Percentiles rank a stretch among this genome's conserved stretches.
Evolutionary conservation across 2,329 filamentous ascomycete species (phyloP).

Genomic region (Alternaria sp.): DNA sequence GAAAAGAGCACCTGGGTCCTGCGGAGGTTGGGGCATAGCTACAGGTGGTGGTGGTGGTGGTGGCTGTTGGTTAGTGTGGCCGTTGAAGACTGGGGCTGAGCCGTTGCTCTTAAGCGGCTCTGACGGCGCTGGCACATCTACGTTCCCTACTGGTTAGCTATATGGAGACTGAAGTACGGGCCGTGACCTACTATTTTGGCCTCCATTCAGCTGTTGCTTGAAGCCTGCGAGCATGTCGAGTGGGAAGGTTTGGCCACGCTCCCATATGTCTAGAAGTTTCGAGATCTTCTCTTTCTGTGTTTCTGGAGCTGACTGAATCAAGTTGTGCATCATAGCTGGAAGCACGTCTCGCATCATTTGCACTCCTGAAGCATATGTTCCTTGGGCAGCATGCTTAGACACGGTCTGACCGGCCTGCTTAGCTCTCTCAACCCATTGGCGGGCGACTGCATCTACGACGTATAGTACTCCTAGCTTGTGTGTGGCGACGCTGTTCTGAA

Average conservation of each 20-base stretch:
- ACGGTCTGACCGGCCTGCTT: slow-evolving; percentile 81
- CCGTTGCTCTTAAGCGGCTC: slow-evolving; percentile 40
- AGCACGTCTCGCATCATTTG: slow-evolving; percentile 96
- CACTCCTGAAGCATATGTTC: slow-evolving; percentile 93
- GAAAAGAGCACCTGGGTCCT: slow-evolving; percentile 44
- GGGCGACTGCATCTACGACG: slow-evolving; percentile 99
- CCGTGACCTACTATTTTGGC: slow-evolving; percentile 69
- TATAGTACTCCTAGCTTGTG: slow-evolving; percentile 99
- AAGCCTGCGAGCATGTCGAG: slow-evolving; percentile 79
- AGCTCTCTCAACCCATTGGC: slow-evolving; percentile 97
- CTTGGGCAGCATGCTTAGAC: slow-evolving; percentile 84
- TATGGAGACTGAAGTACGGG: slow-evolving; percentile 21
- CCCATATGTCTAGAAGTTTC: slow-evolving; percentile 98
- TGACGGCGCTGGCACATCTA: slow-evolving; percentile 36
- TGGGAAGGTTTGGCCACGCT: slow-evolving; percentile 93
- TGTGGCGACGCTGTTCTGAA: slow-evolving; percentile 92
- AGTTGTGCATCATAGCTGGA: slow-evolving; percentile 94
- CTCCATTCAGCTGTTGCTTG: slow-evolving; percentile 78
- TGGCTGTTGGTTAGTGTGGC: slow-evolving; percentile 42
- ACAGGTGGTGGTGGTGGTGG: slow-evolving; percentile 30
- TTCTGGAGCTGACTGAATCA: slow-evolving; percentile 84
- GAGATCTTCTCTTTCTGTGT: slow-evolving; percentile 98
- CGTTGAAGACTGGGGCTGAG: slow-evolving; percentile 26
- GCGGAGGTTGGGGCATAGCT: slow-evolving; percentile 29
- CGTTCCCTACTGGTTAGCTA: slow-evolving; percentile 17